A percentile compares a stretch with the other conserved stretches of the same genome.
Evolutionary conservation across 1,139 yeast species (phyloP).

Genomic region (Blastobotrys buckinghamii): DNA sequence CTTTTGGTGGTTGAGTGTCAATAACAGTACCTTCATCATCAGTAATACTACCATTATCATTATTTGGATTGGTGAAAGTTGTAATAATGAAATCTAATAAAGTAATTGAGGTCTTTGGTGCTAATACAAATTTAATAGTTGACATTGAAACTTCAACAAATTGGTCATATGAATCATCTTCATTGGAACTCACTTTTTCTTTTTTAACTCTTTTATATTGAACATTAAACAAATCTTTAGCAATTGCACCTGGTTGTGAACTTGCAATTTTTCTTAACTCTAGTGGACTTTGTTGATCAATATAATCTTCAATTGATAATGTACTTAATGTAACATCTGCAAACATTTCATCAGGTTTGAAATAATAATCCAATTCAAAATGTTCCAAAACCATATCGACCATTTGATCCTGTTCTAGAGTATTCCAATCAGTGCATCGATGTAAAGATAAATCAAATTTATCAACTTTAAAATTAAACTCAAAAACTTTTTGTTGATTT

Average conservation of each 20-base stretch:
- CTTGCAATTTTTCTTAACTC: slow-evolving; percentile 69
- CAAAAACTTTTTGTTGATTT: slow-evolving; percentile 54
- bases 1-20: slow-evolving; percentile 32
- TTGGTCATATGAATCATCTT: slow-evolving; percentile 65
- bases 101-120: slow-evolving; percentile 74
- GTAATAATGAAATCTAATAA: slow-evolving; percentile 75
- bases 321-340: slow-evolving; percentile 61
- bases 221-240: slow-evolving; percentile 45
- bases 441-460: slow-evolving; percentile 56
- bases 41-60: slow-evolving; percentile 8
- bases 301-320: slow-evolving; percentile 66
- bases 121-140: slow-evolving; percentile 67
- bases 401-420: slow-evolving; percentile 59
- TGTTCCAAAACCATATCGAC: slow-evolving; percentile 69
- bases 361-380: slow-evolving; percentile 54
- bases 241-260: slow-evolving; percentile 37
- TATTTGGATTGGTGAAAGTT: slow-evolving; percentile 68
- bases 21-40: slow-evolving; percentile 2
- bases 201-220: slow-evolving; percentile 42
- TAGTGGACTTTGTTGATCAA: slow-evolving; percentile 55
- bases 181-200: slow-evolving; percentile 40
- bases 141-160: slow-evolving; percentile 70
- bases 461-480: slow-evolving; percentile 64
- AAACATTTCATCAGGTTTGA: slow-evolving; percentile 56
- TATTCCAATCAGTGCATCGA: slow-evolving; percentile 58